Percentiles rank a stretch among this genome's conserved stretches.
These are phyloP conservation scores for Amphicarpaea edgeworthii DNA, from an alignment of 306 rosid species.

Conservation along the genomic window DNA sequence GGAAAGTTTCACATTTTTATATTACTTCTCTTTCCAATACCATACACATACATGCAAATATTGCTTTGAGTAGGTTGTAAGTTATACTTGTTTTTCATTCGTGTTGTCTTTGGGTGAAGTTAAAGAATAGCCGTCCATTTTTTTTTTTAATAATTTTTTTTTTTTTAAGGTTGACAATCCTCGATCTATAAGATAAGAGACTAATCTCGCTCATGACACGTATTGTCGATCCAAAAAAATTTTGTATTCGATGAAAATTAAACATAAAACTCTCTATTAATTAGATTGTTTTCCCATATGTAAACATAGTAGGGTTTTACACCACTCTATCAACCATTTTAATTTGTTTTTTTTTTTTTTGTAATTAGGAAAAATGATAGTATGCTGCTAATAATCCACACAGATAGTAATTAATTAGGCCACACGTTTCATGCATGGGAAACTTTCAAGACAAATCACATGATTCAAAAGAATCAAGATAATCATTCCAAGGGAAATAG, in stretches of 20 bases:
- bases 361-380: slow-evolving; percentile 29
- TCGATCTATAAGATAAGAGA: too few relatives aligned
- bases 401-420: not conserved
- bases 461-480: slow-evolving; percentile 21
- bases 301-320: too few relatives aligned
- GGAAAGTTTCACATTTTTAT: slow-evolving; percentile 39
- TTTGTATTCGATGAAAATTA: too few relatives aligned
- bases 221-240: too few relatives aligned
- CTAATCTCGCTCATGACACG: too few relatives aligned
- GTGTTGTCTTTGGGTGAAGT: slow-evolving; percentile 47
- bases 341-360: not conserved
- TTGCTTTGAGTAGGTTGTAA: slow-evolving; percentile 48
- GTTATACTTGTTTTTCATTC: slow-evolving; percentile 36
- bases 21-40: slow-evolving; percentile 16
- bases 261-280: too few relatives aligned
- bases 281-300: too few relatives aligned
- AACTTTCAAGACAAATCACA: slow-evolving; percentile 48
- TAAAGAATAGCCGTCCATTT: slow-evolving; percentile 34
- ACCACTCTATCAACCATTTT: too few relatives aligned
- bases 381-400: slow-evolving; percentile 10
- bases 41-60: slow-evolving; percentile 21
- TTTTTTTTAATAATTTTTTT: slow-evolving; percentile 6
- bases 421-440: slow-evolving; percentile 39
- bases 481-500: slow-evolving; percentile 31
- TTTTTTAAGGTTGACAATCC: too few relatives aligned